Conservation (phyloP, 2,329 filamentous ascomycete species). For the Thielaviopsis euricoi region DNA sequence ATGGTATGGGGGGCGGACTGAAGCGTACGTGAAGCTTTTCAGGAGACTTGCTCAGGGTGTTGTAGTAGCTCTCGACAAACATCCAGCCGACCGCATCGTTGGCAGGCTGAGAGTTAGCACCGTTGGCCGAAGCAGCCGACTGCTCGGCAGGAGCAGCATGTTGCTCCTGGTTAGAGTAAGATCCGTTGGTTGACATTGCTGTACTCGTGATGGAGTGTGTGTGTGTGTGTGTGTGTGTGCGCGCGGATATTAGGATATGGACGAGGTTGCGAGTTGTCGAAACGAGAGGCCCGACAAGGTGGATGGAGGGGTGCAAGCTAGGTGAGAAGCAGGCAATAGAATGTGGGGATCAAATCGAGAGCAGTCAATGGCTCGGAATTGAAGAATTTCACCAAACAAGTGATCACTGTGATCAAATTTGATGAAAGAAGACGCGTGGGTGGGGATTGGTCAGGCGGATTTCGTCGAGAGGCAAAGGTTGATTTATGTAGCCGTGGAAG, state of each 20-base stretch:
- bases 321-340: not conserved
- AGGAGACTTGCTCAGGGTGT: constrained; percentile 81
- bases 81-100: constrained; percentile 99
- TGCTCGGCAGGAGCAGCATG: constrained; percentile 17
- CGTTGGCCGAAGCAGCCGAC: constrained; percentile 19
- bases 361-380: not conserved
- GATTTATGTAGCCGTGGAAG: not conserved
- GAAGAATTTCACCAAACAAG: not conserved
- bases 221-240: too few species aligned
- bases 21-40: constrained; percentile 69
- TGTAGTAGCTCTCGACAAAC: constrained; percentile 99
- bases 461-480: not conserved
- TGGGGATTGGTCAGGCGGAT: constrained; percentile 1
- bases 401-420: not conserved
- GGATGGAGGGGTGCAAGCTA: not conserved
- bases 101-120: constrained; percentile 32
- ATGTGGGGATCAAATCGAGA: not conserved
- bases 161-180: constrained; percentile 29
- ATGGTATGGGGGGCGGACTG: not conserved
- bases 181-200: constrained; percentile 42
- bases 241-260: not conserved
- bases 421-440: not conserved
- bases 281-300: not conserved
- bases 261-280: not conserved
- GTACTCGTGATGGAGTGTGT: constrained; percentile 13